Base-by-base conservation (phyloP, 202 grass and related monocot genomes). In the Setaria viridis region DNA sequence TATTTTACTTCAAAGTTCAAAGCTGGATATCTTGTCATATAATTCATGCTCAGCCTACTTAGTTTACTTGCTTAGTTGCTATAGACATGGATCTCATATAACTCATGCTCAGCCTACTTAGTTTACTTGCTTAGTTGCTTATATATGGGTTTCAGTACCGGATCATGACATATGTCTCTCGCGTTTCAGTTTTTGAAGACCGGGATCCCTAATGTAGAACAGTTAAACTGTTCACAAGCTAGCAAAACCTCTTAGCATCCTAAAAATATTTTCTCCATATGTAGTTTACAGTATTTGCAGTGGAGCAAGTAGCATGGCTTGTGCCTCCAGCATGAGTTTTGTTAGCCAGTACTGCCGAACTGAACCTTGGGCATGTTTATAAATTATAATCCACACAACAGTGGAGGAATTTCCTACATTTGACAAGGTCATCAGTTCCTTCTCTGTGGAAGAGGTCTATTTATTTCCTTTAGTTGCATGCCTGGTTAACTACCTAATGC, bases 281-380 rank as follows among this genome's bases (percentile, higher is more conserved):
- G 33, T 75, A 20, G 3, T 59, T 59, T 59, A 48, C 25, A 70
- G 42, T 76, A 88, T 12, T 71, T 70, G 15, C 45, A 71, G 21
- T 41, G 39, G 39, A 41, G 39, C 39, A 41, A 41, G 39, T 41
- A 41, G 39, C 39, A 41, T 41, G 25, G 25, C 25, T 25, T 25
- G 25, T 25, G 25, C 25, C 25, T 25, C 25, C 25, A 25, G 25
- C 25, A 25, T 25, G 25, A 25, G 25, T 25, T 25, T 25, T 25
- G 25, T 25, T 25, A 25, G 25, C 25, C 25, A 25, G 25, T 25
- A 25, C 25, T 25, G 25, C 25, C 25, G 25, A 25, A 25, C 25
- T 25, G 25, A 25, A 25, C 25, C 25, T 25, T 25, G 25, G 25
- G 25, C 25, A 25, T 25, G 25, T 25, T 25, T 25, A 25, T 41